Base-by-base conservation (phyloP, 192 early-diverging fungal genomes). In the Coemansia sp. region DNA sequence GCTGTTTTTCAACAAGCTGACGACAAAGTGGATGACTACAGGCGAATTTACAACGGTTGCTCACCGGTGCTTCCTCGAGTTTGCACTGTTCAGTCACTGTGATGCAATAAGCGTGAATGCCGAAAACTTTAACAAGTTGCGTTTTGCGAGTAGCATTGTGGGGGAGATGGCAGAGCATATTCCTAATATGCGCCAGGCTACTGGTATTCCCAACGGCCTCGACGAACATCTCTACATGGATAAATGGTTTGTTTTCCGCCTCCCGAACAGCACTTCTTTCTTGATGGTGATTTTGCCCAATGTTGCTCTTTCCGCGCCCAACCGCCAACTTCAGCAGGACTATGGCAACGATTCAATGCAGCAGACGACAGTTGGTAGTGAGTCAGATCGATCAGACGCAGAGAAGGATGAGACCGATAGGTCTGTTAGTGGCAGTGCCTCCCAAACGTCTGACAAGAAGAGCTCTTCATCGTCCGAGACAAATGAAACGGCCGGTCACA, bases 11-110 rank as follows among this genome's bases (percentile, higher is more conserved):
- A 84, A 61, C 68, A 59, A 70, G 59, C 70, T 75, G 46, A 49
- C 80, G 14, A 69, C 70, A 0, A 59, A 69, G 12, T 84, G 81
- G 81, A 66, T 84, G 77, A 67, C 77, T 4, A 76, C 81, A 1
- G 81, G 81, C 63, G 81, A 84, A 67, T 84, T 84, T 20, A 79
- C 81, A 7, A 78, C 67, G 39, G 81, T 84, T 7, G 81, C 77
- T 0, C 72, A 79, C 46, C 72, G 81, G 41, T 79, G 73, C 62
- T 84, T 84, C 55, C 59, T 84, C 10, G 81, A 84, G 64, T 75
- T 74, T 64, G 77, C 81, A 41, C 81, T 84, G 25, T 84, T 84
- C 60, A 71, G 70, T 25, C 74, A 67, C 54, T 79, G 81, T 60
- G 68, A 79, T 39, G 81, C 81, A n/a, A 74, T 84, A 39, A 76